Conservation (phyloP, 305 asterid genomes). For the Rubia occidens region DNA sequence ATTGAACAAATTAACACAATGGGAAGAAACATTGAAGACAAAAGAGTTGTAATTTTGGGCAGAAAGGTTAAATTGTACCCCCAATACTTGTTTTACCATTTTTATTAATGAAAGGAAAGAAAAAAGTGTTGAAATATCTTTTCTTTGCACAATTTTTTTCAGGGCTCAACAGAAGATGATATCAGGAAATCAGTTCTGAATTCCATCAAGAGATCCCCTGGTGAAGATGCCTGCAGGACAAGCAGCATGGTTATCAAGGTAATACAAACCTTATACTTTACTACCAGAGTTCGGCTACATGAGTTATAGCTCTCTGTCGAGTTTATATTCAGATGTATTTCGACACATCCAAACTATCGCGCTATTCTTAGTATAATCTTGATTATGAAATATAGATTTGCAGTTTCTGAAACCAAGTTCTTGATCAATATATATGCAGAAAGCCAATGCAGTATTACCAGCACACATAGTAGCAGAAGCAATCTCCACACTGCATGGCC, state of each 20-base stretch:
- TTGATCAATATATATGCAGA: conserved; percentile 31
- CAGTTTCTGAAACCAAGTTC: background rate
- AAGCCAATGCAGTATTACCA: conserved; percentile 58
- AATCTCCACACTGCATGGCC: conserved; percentile 70
- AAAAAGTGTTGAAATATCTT: background rate
- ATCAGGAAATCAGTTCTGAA: conserved; percentile 18
- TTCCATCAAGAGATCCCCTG: background rate
- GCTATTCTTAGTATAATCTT: background rate
- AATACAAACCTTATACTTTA: conserved; percentile 11
- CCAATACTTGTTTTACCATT: background rate
- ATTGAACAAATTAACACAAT: conserved; percentile 11
- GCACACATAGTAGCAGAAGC: conserved; percentile 84
- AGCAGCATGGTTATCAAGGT: conserved; percentile 75
- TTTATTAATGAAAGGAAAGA: background rate
- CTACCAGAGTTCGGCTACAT: background rate
- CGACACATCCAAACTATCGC: background rate
- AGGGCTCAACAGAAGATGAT: conserved; percentile 35
- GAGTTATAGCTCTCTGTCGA: background rate
- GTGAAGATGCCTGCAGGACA: conserved; percentile 34
- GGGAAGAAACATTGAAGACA: conserved; percentile 37
- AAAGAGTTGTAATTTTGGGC: conserved; percentile 25
- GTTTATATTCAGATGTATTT: background rate
- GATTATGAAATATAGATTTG: background rate
- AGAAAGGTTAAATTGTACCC: conserved; percentile 8
- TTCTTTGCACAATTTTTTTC: background rate